phyloP scores from a whole-genome alignment of 2,329 filamentous ascomycete genomes.

The Colletotrichum orbiculare region DNA sequence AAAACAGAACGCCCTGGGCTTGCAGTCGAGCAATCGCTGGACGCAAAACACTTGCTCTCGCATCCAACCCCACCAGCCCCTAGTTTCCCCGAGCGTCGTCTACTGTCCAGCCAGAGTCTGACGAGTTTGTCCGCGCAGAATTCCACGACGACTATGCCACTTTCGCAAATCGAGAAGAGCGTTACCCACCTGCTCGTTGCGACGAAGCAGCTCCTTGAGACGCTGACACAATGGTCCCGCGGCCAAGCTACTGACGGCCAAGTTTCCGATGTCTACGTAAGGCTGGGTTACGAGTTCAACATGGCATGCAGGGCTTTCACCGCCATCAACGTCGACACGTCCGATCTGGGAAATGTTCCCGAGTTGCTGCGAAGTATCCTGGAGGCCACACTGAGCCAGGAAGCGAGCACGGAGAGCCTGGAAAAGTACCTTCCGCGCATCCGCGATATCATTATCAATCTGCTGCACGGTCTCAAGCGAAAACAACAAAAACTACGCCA shows the following conservation, averaged over 20 bases:
- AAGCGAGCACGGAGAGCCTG: slow-evolving; percentile 91
- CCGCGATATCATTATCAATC: slow-evolving; percentile 97
- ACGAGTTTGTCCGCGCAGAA: slow-evolving; percentile 35
- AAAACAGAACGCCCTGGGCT: too few species aligned
- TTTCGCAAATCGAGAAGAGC: slow-evolving; percentile 99
- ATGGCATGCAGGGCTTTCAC: slow-evolving; percentile 97
- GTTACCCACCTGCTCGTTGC: slow-evolving; percentile 97
- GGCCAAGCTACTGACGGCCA: slow-evolving; percentile 91
- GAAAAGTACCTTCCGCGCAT: slow-evolving; percentile 95
- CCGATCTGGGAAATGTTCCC: slow-evolving; percentile 93
- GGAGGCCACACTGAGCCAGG: slow-evolving; percentile 95
- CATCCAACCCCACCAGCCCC: not conserved
- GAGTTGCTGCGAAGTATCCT: slow-evolving; percentile 90
- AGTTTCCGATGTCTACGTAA: slow-evolving; percentile 97
- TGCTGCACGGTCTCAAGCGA: slow-evolving; percentile 94
- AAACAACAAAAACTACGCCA: slow-evolving; percentile 90
- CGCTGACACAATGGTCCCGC: slow-evolving; percentile 96
- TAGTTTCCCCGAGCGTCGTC: not conserved
- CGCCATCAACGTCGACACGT: slow-evolving; percentile 95
- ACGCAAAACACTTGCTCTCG: not conserved
- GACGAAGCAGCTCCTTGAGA: slow-evolving; percentile 97
- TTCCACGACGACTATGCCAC: slow-evolving; percentile 69
- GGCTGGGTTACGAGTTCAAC: slow-evolving; percentile 98
- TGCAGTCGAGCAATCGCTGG: not conserved
- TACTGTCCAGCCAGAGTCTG: slow-evolving; percentile 1